Base-by-base conservation (phyloP, 1,284 basidiomycete species). In the Apiotrichum porosum region DNA sequence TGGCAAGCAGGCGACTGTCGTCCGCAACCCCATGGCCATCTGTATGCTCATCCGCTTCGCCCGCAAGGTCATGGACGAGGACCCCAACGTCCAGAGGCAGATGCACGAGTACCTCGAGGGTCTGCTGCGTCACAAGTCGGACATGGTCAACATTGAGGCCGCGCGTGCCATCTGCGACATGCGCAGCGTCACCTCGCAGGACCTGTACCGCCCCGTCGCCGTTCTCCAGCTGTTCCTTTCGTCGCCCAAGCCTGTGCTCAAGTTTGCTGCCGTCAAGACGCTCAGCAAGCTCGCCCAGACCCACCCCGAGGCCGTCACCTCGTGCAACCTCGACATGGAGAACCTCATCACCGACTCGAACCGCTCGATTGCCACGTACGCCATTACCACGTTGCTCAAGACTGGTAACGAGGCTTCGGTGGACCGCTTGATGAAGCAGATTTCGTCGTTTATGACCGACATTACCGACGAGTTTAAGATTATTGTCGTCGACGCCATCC, bases 401-500 rank as follows among this genome's bases (percentile, higher is more conserved):
- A 99, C 95, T 31, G 95, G 95, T 31, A 98, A 97, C 73, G 95
- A 99, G 75, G 92, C 92, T 5, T 95, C 91, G 2, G 95, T 99
- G 28, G 95, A 98, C 75, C 84, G 95, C 47, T 82, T 99, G 58
- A 98, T 99, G 85, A 98, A 98, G 75, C 94, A 98, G 76, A 99
- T 98, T 67, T 89, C 90, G 44, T 86, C 90, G 40, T 99, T 99
- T 79, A 97, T 99, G 93, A 82, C 86, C 57, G 95, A 99, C 74
- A 98, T 99, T 74, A 94, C 89, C 60, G 95, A 99, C 74, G 95
- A 98, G 75, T 99, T 99, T 83, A 98, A 98, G 79, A 92, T 98
- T 67, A 95, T 98, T 74, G 95, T 99, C 46, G 94, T 99, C 56
- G 92, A 97, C 57, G 95, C 95, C 42, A 95, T 98, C 68, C 88